Percentiles rank a stretch among this genome's conserved stretches.
These are phyloP conservation scores for Sutorius australiensis DNA, from an alignment of 768 basidiomycete species.

Conservation along the genomic window DNA sequence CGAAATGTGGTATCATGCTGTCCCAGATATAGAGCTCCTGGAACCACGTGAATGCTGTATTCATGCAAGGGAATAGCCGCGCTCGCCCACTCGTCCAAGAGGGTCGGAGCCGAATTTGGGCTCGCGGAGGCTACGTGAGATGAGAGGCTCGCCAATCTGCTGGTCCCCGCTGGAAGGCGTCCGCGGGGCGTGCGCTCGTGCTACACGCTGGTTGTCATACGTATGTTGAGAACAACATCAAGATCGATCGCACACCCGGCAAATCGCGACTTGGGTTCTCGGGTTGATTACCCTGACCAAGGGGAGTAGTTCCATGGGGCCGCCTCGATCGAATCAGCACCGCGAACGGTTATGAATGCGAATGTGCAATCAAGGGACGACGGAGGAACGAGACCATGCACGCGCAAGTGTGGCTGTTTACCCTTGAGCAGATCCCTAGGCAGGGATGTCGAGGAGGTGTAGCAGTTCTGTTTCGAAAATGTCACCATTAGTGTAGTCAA, in stretches of 20 bases:
- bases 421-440: conserved; percentile 20
- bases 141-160: conserved; percentile 23
- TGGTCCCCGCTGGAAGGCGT: conserved; percentile 34
- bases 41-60: not conserved
- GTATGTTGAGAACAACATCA: conserved; percentile 53
- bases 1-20: not conserved
- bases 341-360: not conserved
- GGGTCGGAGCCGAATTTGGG: not conserved
- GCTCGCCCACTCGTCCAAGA: not conserved
- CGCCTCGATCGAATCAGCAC: conserved; percentile 56
- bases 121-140: not conserved
- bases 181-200: conserved; percentile 30
- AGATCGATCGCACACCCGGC: conserved; percentile 80
- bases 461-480: too few relatives aligned
- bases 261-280: conserved; percentile 55
- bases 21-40: too few relatives aligned
- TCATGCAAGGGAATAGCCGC: too few relatives aligned
- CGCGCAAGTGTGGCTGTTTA: conserved; percentile 67
- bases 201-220: conserved; percentile 41
- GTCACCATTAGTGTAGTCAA: too few relatives aligned
- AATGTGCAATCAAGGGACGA: not conserved
- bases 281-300: conserved; percentile 67
- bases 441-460: conserved; percentile 29
- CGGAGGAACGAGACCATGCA: conserved; percentile 25
- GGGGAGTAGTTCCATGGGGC: conserved; percentile 54